A percentile compares a stretch with the other conserved stretches of the same genome.
Conservation (phyloP, 169 alveolate genomes). For the Plasmodium fragile region DNA sequence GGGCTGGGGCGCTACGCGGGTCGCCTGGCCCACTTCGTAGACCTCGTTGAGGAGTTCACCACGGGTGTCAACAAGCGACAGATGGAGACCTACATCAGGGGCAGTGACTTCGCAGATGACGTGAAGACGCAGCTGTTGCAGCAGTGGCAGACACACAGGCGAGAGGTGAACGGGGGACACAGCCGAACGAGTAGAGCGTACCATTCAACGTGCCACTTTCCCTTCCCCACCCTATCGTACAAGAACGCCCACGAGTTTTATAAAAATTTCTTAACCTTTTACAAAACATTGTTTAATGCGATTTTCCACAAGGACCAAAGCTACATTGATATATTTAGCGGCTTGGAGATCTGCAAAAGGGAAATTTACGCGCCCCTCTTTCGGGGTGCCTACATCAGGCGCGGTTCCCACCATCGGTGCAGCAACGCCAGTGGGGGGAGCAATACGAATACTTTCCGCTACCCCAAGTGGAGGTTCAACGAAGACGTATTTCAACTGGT, state of each 20-base stretch:
- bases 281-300: slow-evolving; percentile 12
- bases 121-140: slow-evolving; percentile 24
- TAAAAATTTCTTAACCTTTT: slow-evolving; percentile 17
- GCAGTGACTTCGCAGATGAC: slow-evolving; percentile 1
- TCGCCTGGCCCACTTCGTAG: neutral
- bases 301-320: slow-evolving; percentile 38
- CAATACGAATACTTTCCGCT: neutral
- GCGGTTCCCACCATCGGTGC: neutral
- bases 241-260: slow-evolving; percentile 40
- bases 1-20: neutral
- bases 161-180: neutral
- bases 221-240: slow-evolving; percentile 46
- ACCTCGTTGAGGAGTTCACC: slow-evolving; percentile 8
- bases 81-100: slow-evolving; percentile 29
- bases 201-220: slow-evolving; percentile 29
- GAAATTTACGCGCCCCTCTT: slow-evolving; percentile 26
- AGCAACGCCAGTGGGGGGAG: neutral
- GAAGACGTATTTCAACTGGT: slow-evolving; percentile 24
- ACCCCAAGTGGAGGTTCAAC: slow-evolving; percentile 19
- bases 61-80: slow-evolving; percentile 32
- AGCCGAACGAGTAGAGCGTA: neutral
- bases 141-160: slow-evolving; percentile 21
- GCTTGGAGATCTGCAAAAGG: slow-evolving; percentile 43
- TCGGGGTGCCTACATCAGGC: slow-evolving; percentile 7
- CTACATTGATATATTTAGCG: slow-evolving; percentile 39